Conservation (phyloP, 176 grass and related monocot species). For the Avena eriantha region DNA sequence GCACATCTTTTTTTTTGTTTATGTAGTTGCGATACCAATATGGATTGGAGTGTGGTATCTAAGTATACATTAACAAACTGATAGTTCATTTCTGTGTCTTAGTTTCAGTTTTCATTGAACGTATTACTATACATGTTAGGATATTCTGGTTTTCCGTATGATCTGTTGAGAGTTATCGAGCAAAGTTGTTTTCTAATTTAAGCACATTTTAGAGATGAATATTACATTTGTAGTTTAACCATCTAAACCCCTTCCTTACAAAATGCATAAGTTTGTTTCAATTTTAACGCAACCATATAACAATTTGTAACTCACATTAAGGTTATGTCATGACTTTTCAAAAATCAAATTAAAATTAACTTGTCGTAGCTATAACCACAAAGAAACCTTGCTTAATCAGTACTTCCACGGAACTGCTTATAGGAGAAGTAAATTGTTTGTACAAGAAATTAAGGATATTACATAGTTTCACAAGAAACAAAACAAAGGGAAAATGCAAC, state of each 20-base stretch:
- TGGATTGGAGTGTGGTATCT: background rate
- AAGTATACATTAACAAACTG: background rate
- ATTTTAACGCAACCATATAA: background rate
- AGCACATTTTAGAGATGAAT: background rate
- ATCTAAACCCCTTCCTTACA: background rate
- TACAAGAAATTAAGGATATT: background rate
- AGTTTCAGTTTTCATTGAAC: background rate
- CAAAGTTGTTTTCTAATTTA: background rate
- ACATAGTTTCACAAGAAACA: background rate
- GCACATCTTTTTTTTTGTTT: background rate
- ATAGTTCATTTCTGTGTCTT: background rate
- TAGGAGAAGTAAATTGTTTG: too few relatives aligned
- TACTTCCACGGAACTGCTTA: background rate
- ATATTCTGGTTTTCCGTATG: background rate
- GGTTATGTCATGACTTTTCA: background rate
- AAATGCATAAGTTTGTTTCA: background rate
- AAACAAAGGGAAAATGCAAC: background rate
- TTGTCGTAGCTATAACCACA: background rate
- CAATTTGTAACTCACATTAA: background rate
- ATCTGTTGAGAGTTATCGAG: background rate
- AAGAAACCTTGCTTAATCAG: background rate
- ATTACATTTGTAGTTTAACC: background rate
- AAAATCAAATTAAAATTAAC: background rate
- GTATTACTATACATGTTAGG: background rate
- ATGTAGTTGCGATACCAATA: background rate